Conservation (phyloP, 768 basidiomycete species). For the Candolleomyces efflorescens region DNA sequence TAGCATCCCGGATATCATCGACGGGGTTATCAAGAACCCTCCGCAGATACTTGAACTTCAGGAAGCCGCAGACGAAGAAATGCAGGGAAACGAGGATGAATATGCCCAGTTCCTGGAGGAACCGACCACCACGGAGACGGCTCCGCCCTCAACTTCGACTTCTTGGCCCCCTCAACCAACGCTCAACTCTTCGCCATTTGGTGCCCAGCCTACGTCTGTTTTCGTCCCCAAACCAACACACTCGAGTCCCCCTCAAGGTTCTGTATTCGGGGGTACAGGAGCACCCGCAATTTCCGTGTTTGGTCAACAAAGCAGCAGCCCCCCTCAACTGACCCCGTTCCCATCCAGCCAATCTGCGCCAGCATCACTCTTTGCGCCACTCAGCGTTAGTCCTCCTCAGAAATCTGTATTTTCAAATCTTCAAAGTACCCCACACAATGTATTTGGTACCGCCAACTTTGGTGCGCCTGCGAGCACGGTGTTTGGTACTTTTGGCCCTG, state of each 20-base stretch:
- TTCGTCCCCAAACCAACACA: too few species aligned
- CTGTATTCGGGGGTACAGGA: too few species aligned
- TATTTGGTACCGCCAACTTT: slow-evolving; percentile 34
- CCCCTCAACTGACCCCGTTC: neutral
- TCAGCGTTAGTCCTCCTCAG: slow-evolving; percentile 11
- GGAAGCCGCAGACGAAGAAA: slow-evolving; percentile 21
- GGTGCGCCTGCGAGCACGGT: slow-evolving; percentile 20
- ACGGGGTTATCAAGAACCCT: slow-evolving; percentile 44
- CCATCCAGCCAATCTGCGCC: neutral
- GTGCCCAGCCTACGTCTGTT: neutral
- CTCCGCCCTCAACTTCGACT: neutral
- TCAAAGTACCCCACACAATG: slow-evolving; percentile 23
- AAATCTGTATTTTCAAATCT: neutral
- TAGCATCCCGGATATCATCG: slow-evolving; percentile 60
- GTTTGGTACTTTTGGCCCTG: slow-evolving; percentile 11
- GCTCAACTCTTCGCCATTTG: neutral
- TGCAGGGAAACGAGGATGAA: slow-evolving; percentile 23
- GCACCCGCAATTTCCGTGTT: too few species aligned
- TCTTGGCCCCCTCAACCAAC: neutral
- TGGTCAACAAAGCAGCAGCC: too few species aligned
- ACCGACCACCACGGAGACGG: neutral
- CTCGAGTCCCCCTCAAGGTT: too few species aligned
- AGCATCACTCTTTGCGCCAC: slow-evolving; percentile 3
- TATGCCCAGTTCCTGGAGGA: neutral
- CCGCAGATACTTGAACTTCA: slow-evolving; percentile 18